Conservation (phyloP, 1,284 basidiomycete species). For the Golubevia pallescens region DNA sequence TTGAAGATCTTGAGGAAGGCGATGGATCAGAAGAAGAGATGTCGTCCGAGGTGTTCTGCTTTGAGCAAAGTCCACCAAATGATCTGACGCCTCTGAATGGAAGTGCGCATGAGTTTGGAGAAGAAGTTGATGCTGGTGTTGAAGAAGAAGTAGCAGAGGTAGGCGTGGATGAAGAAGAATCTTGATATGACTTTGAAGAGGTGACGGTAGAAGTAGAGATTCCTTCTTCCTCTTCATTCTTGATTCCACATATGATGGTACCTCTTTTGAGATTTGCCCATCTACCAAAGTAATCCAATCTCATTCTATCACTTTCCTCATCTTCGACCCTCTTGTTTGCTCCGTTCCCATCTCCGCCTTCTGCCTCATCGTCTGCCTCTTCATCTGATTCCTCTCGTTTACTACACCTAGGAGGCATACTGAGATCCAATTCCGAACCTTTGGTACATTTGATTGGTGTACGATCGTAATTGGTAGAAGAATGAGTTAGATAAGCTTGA, state of each 20-base stretch:
- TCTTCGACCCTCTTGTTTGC: not conserved
- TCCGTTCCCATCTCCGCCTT: not conserved
- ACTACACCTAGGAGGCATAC: not conserved
- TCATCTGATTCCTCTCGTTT: not conserved
- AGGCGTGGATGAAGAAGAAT: not conserved
- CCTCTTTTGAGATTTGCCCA: not conserved
- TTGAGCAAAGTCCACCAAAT: not conserved
- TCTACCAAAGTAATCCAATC: not conserved
- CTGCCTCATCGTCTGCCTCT: not conserved
- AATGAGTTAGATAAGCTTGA: not conserved
- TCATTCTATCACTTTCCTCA: not conserved
- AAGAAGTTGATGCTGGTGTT: not conserved
- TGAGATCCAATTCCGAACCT: not conserved
- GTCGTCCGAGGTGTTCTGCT: not conserved
- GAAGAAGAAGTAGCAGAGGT: too few relatives aligned
- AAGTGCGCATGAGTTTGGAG: not conserved
- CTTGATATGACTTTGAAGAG: not conserved
- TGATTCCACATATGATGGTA: not conserved
- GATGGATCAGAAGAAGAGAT: not conserved
- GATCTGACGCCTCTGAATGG: not conserved
- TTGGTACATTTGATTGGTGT: not conserved
- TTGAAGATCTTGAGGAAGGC: not conserved
- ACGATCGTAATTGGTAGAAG: not conserved
- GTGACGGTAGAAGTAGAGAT: not conserved
- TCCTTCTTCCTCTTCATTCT: not conserved